phyloP scores from a whole-genome alignment of 2,329 filamentous ascomycete species.

The Albifimbria verrucaria region DNA sequence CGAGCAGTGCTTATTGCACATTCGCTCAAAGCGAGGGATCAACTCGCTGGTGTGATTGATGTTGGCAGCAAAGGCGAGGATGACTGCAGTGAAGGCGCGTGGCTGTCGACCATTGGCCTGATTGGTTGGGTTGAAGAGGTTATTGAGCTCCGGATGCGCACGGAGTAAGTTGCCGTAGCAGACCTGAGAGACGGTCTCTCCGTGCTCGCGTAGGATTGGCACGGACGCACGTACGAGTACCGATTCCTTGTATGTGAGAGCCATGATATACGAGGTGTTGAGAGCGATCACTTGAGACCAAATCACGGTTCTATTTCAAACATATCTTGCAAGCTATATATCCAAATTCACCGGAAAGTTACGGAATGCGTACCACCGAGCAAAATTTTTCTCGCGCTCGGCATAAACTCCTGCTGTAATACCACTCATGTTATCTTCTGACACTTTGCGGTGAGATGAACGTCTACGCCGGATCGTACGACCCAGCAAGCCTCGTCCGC shows the following conservation, averaged over 20 bases:
- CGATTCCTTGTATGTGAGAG: constrained; percentile 2
- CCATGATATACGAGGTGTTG: no score
- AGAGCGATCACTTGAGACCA: no score
- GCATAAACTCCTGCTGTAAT: no score
- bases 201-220: constrained; percentile 42
- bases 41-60: constrained; percentile 45
- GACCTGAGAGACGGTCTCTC: constrained; percentile 58
- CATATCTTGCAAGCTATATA: neutral
- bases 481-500: neutral
- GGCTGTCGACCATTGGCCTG: constrained; percentile 20
- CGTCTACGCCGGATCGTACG: neutral
- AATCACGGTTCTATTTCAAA: no score
- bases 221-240: neutral
- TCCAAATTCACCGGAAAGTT: no score
- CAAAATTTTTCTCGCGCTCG: no score
- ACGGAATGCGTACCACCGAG: no score
- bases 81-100: constrained; percentile 23
- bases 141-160: constrained; percentile 59
- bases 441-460: neutral
- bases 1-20: constrained; percentile 66
- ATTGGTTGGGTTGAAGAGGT: constrained; percentile 57
- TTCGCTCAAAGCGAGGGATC: constrained; percentile 34
- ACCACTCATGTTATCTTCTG: no score
- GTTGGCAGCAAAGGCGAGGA: constrained; percentile 65
- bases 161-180: constrained; percentile 66